Evolutionary conservation across 176 grass and related monocot genomes (phyloP), one percentile per base, ranked within the genome.

Genomic region (Guadua angustifolia): DNA sequence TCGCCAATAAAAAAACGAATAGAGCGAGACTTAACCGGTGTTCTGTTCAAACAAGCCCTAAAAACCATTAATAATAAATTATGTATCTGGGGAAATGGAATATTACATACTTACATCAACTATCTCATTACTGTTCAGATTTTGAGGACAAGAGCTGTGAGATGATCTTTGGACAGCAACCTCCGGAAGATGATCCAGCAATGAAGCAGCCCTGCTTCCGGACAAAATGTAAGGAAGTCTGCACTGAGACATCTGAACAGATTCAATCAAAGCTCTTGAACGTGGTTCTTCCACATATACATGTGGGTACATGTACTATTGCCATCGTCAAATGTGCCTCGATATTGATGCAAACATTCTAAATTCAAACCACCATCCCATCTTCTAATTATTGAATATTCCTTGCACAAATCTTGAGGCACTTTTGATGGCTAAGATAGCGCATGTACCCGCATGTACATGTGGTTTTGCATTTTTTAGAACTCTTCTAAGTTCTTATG

Each of bases 81-180:
- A 58, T 38, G 66, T 38, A 83, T 57, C 16, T 44, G 12, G 58
- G 67, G 10, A 33, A 74, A 81, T 56, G 32, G n/a, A 81, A 77
- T 38, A 61, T 5, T 84, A 73, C 65, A 49, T 66, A 86, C 82
- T 88, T 82, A 86, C n/a, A 35, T 57, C 6, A 70, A 83, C 26
- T 83, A 72, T 66, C 77, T 83, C 60, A 52, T 72, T 84, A 57
- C 18, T 67, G 36, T 86, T 84, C 84, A 99, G 97, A 99, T 92
- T 99, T 96, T 86, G 93, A 99, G 83, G 97, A 99, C 73, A 96
- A 94, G 93, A 99, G 97, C 79, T 99, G 97, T 73, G 93, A 99
- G 89, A 99, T 99, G 83, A 92, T 92, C 65, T 99, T 99, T 89
- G 97, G 97, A 80, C 84, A 92, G 63, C 82, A 88, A 88, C 91